Evolutionary conservation across 164 flowering plant genomes (phyloP).

Genomic region (Kalanchoe fedtschenkoi): DNA sequence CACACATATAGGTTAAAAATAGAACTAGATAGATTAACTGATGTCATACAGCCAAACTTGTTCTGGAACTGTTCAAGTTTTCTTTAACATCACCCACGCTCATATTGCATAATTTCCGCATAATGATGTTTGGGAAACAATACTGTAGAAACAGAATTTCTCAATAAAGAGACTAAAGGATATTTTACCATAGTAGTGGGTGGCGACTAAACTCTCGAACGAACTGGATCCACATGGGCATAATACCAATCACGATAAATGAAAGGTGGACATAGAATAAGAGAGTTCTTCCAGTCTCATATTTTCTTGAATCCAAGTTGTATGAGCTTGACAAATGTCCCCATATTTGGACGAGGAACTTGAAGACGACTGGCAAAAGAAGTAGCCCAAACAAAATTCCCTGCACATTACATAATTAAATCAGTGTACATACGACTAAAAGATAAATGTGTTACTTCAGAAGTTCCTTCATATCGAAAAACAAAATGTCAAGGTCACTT

Average conservation of each 20-base stretch:
- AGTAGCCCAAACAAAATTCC: conserved; percentile 75
- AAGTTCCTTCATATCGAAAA: not conserved
- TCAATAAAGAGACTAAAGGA: not conserved
- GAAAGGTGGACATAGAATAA: conserved; percentile 51
- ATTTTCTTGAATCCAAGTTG: conserved; percentile 14
- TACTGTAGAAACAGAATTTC: too few relatives aligned
- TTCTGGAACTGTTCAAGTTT: too few relatives aligned
- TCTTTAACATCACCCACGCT: too few relatives aligned
- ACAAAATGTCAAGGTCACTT: not conserved
- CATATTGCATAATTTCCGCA: not conserved
- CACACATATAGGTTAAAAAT: not conserved
- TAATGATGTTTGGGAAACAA: not conserved
- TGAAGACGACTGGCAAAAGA: conserved; percentile 49
- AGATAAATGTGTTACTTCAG: not conserved
- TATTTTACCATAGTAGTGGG: conserved; percentile 71
- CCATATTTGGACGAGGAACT: conserved; percentile 28
- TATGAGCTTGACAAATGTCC: conserved; percentile 11
- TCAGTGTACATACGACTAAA: not conserved
- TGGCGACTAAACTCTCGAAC: conserved; percentile 64
- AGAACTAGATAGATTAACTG: not conserved
- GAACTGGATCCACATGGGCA: conserved; percentile 82
- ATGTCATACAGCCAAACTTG: not conserved
- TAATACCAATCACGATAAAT: conserved; percentile 28
- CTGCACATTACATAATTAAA: conserved; percentile 29
- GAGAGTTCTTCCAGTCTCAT: conserved; percentile 38